Base-by-base conservation (phyloP, 768 basidiomycete genomes). In the Amanita pallidorosea region DNA sequence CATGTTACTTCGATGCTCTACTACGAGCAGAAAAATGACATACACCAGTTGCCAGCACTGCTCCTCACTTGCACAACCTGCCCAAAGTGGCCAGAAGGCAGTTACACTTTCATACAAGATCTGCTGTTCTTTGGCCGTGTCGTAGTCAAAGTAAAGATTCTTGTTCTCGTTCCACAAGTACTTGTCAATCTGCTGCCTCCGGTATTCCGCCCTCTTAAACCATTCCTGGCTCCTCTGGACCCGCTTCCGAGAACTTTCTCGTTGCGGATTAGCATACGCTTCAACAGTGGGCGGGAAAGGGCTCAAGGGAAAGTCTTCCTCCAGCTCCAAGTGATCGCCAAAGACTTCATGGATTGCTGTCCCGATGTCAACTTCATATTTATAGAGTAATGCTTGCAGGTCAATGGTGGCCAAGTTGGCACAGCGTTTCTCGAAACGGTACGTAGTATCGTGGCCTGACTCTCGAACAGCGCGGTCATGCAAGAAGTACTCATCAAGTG, bases 311-410 rank as follows among this genome's bases (percentile, higher is more conserved):
- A 97, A 99, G 53, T 94, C 90, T 58, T 97, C 91, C 47, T 93
- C 91, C 49, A 99, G 67, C 47, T 94, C 88, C 47, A 99, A 71
- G 64, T 88, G 80, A 62, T 94, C 93, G 59, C 88, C 88, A 59
- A 98, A 98, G 53, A 96, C 84, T 63, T 96, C 92, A 52, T 85
- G 80, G 61, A 99, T 97, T 22, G 93, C 92, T 8, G 91, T 94
- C n/a, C 91, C 96, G 54, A 99, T 98, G 62, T 99, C 95, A 53
- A 92, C 79, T 66, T 99, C 95, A 59, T 97, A 98, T 75, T 99
- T 99, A 80, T 95, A 99, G 42, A 99, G 71, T 61, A 99, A 73
- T 44, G 93, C 81, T 70, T 97, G 94, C 56, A 99, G 71, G 64
- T 99, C 95, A 63, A 98, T 88, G 7, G 95, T 99, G 5, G 85